phyloP scores from a whole-genome alignment of 805 yeast species.

The Saccharomycopsis sp. region DNA sequence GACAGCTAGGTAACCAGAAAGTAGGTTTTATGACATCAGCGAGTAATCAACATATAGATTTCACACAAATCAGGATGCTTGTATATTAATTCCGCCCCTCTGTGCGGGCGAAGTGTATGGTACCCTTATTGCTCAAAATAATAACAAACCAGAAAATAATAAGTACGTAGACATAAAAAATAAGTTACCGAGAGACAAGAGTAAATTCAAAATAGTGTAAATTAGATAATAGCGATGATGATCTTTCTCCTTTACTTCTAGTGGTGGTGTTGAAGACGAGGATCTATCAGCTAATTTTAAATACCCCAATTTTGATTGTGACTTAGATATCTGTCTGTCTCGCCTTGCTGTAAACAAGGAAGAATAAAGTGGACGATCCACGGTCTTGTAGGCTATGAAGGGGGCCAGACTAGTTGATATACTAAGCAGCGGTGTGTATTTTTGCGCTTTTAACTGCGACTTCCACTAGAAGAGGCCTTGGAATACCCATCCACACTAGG shows the following conservation, averaged over 20 bases:
- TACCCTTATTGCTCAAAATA: not conserved
- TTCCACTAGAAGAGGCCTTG: too few relatives aligned
- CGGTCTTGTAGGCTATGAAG: not conserved
- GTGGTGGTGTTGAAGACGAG: not conserved
- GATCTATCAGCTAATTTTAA: not conserved
- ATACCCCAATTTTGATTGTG: not conserved
- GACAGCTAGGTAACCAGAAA: not conserved
- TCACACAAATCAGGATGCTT: not conserved
- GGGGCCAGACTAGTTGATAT: not conserved
- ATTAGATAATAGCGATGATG: not conserved
- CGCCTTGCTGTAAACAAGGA: not conserved
- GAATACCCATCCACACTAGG: too few relatives aligned
- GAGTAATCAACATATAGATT: not conserved
- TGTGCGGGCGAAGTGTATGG: not conserved
- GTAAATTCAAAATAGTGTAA: not conserved
- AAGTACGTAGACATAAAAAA: not conserved
- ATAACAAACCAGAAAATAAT: not conserved
- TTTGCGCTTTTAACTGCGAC: too few relatives aligned
- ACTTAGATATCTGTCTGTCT: not conserved
- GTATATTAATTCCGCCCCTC: not conserved
- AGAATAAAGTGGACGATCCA: not conserved
- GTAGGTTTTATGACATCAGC: not conserved
- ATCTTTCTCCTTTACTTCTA: not conserved
- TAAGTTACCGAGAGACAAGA: not conserved
- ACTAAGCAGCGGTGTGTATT: too few relatives aligned